Base-by-base conservation (phyloP, 768 basidiomycete genomes). In the Tylopilus vinaceipallidus region DNA sequence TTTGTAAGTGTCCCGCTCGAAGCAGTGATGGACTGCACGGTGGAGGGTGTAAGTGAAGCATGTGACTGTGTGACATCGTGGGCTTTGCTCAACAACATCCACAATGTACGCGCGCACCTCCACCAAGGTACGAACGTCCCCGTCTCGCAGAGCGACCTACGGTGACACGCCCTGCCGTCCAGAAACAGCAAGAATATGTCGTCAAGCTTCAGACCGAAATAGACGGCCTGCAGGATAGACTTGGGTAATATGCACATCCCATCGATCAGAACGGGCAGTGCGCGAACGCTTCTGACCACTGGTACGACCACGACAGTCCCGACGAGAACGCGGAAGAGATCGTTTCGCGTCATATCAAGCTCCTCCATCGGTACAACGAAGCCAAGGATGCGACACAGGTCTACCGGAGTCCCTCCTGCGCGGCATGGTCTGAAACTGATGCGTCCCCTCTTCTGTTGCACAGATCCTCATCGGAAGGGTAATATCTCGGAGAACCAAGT, bases 321-420 rank as follows among this genome's bases (percentile, higher is more conserved):
- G 47, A 64, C 37, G 73, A 75, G 50, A 77, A 83, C 43, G 77
- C 84, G 0, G 79, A 83, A 36, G 69, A 68, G 42, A 79, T 86
- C 8, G 80, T 86, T 20, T 80, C 82, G 52, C 69, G 72, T 13
- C 86, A 90, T 57, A 90, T 90, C 64, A 78, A 78, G 55, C 71
- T 88, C 4, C 70, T 90, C 30, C 89, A 91, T 64, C 73, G 71
- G 32, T 91, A 90, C 53, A 91, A 91, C 52, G 89, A 91, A 63
- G 79, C 86, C 9, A 91, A 91, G 61, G 89, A 91, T 63, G 89
- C 88, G 4, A 76, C 86, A 0, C 89, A 91, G 82, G 88, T 82
- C 30, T 19, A 42, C 29, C 48, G 14, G 45, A 41, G 40, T 37
- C 5, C 37, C 38, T 48, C 32, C 17, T 16, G n/a, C 27, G 34